Evolutionary conservation across 2,329 filamentous ascomycete species (phyloP), one percentile per base, ranked within the genome.

Genomic region (Colletotrichum horii): DNA sequence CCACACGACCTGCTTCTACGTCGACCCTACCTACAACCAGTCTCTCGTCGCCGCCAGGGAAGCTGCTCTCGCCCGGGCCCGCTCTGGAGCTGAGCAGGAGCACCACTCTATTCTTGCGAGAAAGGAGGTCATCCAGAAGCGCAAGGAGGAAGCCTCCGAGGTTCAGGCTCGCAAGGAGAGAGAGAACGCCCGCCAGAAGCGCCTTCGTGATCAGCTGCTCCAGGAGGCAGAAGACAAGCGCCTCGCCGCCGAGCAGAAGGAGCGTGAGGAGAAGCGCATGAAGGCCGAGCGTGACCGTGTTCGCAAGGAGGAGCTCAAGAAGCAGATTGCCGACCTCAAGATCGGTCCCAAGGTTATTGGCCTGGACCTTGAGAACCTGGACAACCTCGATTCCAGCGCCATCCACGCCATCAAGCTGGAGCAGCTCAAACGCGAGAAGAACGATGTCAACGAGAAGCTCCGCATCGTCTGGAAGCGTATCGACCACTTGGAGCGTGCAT

Each of bases 361-460:
- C 78, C 93, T 98, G 77, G 95, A 96, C 80, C 86, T 95, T 72
- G 93, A 94, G 72, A 93, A 98, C 80, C 89, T 98, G 71, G 94
- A 97, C 77, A 95, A 95, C 78, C 91, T 98, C 73, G 96, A 98
- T 85, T 95, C 93, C 84, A 96, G 95, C 85, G 93, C 94, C 78
- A 94, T 99, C 80, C 96, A 97, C 84, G 94, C 95, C 79, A 94
- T 99, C 88, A 98, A 98, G 90, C 91, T 99, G 74, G 94, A 95
- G 76, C 96, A 98, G 86, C 92, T 99, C 14, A 97, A 98, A 88
- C 96, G 96, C 80, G 97, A 98, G 89, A 99, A 98, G 93, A 98
- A 96, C 82, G 96, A 97, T 82, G 93, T 98, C 79, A 95, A 94
- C 78, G 96, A 98, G 87, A 95, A 94, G 83, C 92, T 98, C 69